These are phyloP conservation scores for Euryodendron excelsum DNA, from an alignment of 148 eudicot species.

Conservation along the genomic window DNA sequence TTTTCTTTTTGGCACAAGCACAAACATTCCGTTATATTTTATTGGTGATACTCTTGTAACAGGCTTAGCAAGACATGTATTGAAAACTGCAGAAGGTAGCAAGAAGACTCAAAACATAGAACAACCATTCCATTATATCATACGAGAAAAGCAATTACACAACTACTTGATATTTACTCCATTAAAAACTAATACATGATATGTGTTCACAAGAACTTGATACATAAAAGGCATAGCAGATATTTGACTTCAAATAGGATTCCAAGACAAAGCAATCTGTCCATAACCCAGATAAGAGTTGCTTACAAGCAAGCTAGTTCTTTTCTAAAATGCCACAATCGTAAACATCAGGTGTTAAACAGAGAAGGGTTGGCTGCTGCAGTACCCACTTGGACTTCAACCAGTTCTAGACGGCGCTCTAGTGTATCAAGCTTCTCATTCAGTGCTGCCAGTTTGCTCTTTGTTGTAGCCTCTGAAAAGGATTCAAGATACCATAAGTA, in stretches of 20 bases:
- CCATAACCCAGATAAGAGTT: constrained; percentile 18
- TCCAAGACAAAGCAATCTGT: constrained; percentile 7
- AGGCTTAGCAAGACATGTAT: background rate
- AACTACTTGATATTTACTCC: background rate
- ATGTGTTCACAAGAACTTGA: background rate
- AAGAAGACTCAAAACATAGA: background rate
- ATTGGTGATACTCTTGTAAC: background rate
- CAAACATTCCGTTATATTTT: background rate
- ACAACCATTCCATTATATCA: background rate
- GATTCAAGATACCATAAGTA: background rate
- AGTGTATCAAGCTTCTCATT: constrained; percentile 95
- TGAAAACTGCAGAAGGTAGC: background rate
- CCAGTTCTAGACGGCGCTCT: constrained; percentile 91
- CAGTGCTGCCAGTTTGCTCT: constrained; percentile 77
- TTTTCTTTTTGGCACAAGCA: background rate
- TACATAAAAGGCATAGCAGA: background rate
- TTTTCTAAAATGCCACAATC: constrained; percentile 6
- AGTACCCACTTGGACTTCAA: constrained; percentile 90
- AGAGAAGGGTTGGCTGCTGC: constrained; percentile 85
- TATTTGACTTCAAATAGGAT: constrained; percentile 4
- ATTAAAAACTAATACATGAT: background rate
- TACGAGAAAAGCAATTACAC: constrained; percentile 8
- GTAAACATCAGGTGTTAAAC: constrained; percentile 38
- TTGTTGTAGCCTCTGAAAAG: constrained; percentile 85
- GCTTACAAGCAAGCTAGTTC: constrained; percentile 18